Evolutionary conservation across 1,284 basidiomycete genomes (phyloP).

Genomic region (Clitocybe nebularis): DNA sequence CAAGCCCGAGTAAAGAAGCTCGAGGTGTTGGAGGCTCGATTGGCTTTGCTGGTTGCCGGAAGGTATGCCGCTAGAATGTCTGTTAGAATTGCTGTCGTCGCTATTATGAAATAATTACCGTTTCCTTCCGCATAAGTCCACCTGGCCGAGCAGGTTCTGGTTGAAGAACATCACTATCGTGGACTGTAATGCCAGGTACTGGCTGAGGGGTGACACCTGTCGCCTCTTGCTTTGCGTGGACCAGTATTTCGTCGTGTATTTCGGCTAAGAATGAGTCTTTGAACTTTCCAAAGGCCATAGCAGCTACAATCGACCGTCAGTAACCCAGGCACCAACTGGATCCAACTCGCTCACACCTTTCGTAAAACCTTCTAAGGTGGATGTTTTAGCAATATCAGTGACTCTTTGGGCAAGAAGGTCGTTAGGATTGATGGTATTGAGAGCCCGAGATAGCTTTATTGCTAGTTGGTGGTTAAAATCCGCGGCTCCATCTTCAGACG

Average conservation of each 20-base stretch:
- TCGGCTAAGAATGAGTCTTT: slow-evolving; percentile 52
- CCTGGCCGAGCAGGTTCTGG: slow-evolving; percentile 75
- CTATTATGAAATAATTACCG: slow-evolving; percentile 41
- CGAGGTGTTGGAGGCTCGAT: slow-evolving; percentile 72
- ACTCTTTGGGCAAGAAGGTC: slow-evolving; percentile 77
- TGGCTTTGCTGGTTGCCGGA: slow-evolving; percentile 68
- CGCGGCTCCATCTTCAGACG: slow-evolving; percentile 32
- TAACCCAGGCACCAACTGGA: slow-evolving; percentile 2
- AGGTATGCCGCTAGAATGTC: slow-evolving; percentile 62
- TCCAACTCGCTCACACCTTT: slow-evolving; percentile 32
- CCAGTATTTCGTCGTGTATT: slow-evolving; percentile 49
- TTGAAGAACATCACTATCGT: slow-evolving; percentile 77
- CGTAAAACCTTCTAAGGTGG: slow-evolving; percentile 61
- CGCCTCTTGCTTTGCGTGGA: slow-evolving; percentile 63
- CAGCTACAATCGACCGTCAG: slow-evolving; percentile 43
- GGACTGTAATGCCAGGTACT: slow-evolving; percentile 73
- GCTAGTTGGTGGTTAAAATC: slow-evolving; percentile 75
- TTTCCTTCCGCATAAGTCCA: slow-evolving; percentile 67
- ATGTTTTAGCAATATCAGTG: slow-evolving; percentile 75
- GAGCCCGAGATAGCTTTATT: slow-evolving; percentile 74
- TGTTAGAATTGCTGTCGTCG: slow-evolving; percentile 7
- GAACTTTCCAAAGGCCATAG: slow-evolving; percentile 84
- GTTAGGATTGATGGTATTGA: slow-evolving; percentile 81
- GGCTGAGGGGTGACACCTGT: slow-evolving; percentile 52
- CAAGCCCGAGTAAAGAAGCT: slow-evolving; percentile 79